Percentiles rank a stretch among this genome's conserved stretches.
phyloP scores from a whole-genome alignment of 2,329 filamentous ascomycete genomes.

The Alternaria dauci region DNA sequence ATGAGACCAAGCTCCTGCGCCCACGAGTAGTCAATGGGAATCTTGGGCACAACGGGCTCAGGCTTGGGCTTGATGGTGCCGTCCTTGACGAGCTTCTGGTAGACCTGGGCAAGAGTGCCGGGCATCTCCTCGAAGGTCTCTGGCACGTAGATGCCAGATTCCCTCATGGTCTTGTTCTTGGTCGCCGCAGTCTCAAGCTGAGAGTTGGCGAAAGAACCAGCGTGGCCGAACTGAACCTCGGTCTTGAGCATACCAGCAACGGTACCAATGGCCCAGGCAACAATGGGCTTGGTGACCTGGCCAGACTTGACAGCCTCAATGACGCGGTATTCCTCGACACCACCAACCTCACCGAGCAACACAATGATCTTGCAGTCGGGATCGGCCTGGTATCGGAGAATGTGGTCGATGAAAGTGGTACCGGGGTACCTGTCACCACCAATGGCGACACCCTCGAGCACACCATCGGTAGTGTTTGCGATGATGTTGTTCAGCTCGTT shows the following conservation, averaged over 20 bases:
- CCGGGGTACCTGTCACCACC: constrained; percentile 98
- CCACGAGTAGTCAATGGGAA: constrained; percentile 99
- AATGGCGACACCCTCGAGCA: constrained; percentile 99
- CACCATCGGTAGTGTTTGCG: constrained; percentile 93
- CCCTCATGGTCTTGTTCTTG: constrained; percentile 98
- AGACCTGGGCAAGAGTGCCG: constrained; percentile 76
- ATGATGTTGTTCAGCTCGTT: constrained; percentile 99
- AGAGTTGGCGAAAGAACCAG: constrained; percentile 98
- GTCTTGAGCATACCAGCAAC: constrained; percentile 99
- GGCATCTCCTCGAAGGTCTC: constrained; percentile 98
- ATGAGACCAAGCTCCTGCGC: constrained; percentile 99
- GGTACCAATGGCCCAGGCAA: constrained; percentile 99
- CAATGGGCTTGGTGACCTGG: constrained; percentile 95
- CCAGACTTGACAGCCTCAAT: constrained; percentile 97
- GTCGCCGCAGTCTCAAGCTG: constrained; percentile 94
- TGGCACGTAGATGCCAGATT: constrained; percentile 93
- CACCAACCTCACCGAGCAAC: constrained; percentile 96
- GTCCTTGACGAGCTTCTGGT: constrained; percentile 84
- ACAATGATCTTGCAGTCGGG: constrained; percentile 97
- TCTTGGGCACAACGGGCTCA: constrained; percentile 96
- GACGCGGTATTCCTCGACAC: constrained; percentile 99
- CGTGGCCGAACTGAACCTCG: constrained; percentile 99
- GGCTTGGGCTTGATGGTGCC: constrained; percentile 85
- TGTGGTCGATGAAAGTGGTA: constrained; percentile 98
- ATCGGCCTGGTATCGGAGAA: constrained; percentile 95